Evolutionary conservation across 2,329 filamentous ascomycete species (phyloP), one percentile per base, ranked within the genome.

Genomic region (Dissoconium aciculare): DNA sequence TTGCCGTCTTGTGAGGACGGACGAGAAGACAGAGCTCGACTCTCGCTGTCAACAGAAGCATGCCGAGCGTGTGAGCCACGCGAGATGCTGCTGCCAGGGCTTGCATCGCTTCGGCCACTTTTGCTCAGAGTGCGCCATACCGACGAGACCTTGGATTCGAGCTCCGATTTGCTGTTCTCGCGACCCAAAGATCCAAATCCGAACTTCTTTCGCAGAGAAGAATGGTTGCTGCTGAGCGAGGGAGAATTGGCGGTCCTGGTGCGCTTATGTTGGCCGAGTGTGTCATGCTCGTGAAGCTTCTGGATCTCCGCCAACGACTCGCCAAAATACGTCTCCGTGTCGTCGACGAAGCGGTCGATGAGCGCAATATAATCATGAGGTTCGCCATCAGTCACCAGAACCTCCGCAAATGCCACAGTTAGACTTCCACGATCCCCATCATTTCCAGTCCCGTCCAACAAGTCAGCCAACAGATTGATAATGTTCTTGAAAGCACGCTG

Each of bases 101-200:
- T 73, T 32, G 62, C 72, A 38, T 62, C 68, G 16, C 66, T 57
- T 32, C 77, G 67, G 26, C 62, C 67, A 56, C 59, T 82, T 60
- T 92, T 93, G 63, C 84, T 92, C 41, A 93, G 60, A n/a, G 73
- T 85, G 33, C 84, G 73, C 73, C 84, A 84, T 13, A 93, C 73
- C 0, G 82, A 87, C 25, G 74, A 66, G 21, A 81, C 72, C 41
- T 71, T 70, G 26, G 82, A 79, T 26, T 72, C 62, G 23, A 71
- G 69, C 33, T 75, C 69, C 13, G 66, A 69, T 52, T 78, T 87
- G 60, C 79, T 84, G 47, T 80, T 84, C 45, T 89, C 78, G 33
- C 81, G 71, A 23, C 82, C 66, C 16, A 91, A 56, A 8, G 37
- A 40, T 34, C 84, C 74, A 37, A 91, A 75, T 1, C 83, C 84